These are phyloP conservation scores for Excoecaria cochinchinensis DNA, from an alignment of 345 rosid species.

Conservation along the genomic window DNA sequence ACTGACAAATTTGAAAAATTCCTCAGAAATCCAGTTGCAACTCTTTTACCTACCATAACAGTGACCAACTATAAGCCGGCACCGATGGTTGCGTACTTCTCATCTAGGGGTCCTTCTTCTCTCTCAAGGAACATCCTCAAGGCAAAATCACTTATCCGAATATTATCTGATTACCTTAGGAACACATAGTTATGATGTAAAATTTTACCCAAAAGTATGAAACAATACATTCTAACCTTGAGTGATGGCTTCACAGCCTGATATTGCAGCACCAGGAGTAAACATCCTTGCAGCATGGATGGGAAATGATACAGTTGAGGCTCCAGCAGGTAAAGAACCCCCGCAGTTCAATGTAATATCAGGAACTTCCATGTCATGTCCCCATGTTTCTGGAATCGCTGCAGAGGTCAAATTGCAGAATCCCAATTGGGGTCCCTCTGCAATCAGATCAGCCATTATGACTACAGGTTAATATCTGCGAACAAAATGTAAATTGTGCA, in stretches of 20 bases:
- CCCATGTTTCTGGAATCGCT: slow-evolving; percentile 70
- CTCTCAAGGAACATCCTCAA: slow-evolving; percentile 65
- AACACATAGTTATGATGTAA: not conserved
- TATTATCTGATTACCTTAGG: not conserved
- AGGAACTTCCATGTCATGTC: slow-evolving; percentile 88
- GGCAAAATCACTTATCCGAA: slow-evolving; percentile 35
- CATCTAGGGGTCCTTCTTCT: slow-evolving; percentile 74
- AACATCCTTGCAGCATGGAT: slow-evolving; percentile 77
- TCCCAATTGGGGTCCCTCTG: slow-evolving; percentile 65
- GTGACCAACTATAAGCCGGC: slow-evolving; percentile 61
- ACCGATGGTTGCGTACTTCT: slow-evolving; percentile 64
- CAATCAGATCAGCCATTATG: slow-evolving; percentile 76
- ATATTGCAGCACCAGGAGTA: slow-evolving; percentile 81
- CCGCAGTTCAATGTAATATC: slow-evolving; percentile 52
- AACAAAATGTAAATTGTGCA: not conserved
- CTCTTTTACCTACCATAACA: slow-evolving; percentile 51
- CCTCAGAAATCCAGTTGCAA: slow-evolving; percentile 66
- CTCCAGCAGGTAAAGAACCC: slow-evolving; percentile 42
- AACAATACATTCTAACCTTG: not conserved
- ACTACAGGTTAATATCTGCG: slow-evolving; percentile 53
- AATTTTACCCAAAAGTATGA: not conserved
- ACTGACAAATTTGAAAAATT: not conserved
- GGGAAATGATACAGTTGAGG: slow-evolving; percentile 41
- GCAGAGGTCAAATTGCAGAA: slow-evolving; percentile 55
- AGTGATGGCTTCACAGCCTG: slow-evolving; percentile 54